A percentile compares a stretch with the other conserved stretches of the same genome.
phyloP scores from a whole-genome alignment of 345 rosid species.

The Lepidium africanum region DNA sequence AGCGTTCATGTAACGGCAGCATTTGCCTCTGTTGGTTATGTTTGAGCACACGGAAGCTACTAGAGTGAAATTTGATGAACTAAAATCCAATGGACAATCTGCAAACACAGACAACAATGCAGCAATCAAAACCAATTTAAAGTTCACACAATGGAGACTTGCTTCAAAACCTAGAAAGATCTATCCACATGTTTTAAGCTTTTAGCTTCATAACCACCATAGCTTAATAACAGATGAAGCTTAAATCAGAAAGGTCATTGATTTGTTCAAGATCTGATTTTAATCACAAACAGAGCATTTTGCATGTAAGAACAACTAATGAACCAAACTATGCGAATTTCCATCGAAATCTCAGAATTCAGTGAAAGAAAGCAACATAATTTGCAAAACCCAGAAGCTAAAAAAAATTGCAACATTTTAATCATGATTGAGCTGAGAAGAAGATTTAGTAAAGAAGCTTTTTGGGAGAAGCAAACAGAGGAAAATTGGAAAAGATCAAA shows the following conservation, averaged over 20 bases:
- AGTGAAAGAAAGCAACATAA: slow-evolving; percentile 8
- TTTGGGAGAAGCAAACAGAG: slow-evolving; percentile 6
- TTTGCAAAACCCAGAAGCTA: neutral
- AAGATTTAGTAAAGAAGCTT: neutral
- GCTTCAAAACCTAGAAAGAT: neutral
- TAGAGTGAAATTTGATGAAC: slow-evolving; percentile 60
- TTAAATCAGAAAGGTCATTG: neutral
- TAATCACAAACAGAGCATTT: neutral
- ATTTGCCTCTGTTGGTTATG: slow-evolving; percentile 61
- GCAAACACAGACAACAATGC: slow-evolving; percentile 26
- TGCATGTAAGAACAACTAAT: slow-evolving; percentile 7
- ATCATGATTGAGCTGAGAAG: neutral
- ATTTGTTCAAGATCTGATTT: slow-evolving; percentile 11
- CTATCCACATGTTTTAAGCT: neutral
- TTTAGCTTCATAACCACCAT: neutral
- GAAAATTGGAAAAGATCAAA: slow-evolving; percentile 22
- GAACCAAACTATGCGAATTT: neutral
- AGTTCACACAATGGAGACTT: neutral
- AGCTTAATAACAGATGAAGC: neutral
- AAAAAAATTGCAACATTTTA: neutral
- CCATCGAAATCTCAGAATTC: neutral
- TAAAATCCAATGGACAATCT: slow-evolving; percentile 90
- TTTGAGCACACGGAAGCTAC: slow-evolving; percentile 74
- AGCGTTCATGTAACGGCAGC: slow-evolving; percentile 94
- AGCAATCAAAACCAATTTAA: neutral